Evolutionary conservation across 2,329 filamentous ascomycete genomes (phyloP), one percentile per base, ranked within the genome.

Genomic region (Daldinia eschscholtzii): DNA sequence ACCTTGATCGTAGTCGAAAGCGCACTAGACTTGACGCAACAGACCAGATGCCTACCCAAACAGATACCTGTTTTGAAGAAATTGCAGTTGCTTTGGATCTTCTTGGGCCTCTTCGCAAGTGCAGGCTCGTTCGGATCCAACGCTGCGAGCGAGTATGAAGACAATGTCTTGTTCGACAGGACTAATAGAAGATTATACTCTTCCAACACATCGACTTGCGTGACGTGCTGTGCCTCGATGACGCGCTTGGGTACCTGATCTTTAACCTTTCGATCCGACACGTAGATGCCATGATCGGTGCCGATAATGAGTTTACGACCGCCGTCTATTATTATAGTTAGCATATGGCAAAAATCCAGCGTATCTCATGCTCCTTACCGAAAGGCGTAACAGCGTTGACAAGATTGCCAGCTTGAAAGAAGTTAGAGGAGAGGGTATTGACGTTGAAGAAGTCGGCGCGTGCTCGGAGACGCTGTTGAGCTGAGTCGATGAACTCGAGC

Each of bases 51-150:
- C 70, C 96, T 89, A 37, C 96, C 94, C 67, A 98, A 87, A 78
- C 96, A 98, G 76, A 98, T 97, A 42, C 96, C 96, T 18, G 94
- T 92, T 82, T 97, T 97, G 89, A 99, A 99, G 84, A 98, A 99
- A 80, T 95, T 98, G 81, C 95, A 97, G 81, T 98, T 94, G 75
- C 93, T 97, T 80, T 94, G 92, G 71, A 99, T 98, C 85, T 98
- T 98, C 84, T 96, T 95, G 7, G 94, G 93, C 46, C 94, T 89
- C 80, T 96, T 97, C 15, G 89, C 89, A 63, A 94, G 84, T 37
- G 93, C 88, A 58, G 91, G 91, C 76, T 98, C 94, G 70, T 92
- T 92, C 2, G 92, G 88, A 75, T 97, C 95, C 64, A 99, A 85
- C 13, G 93, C 94, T 70, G 95, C 91, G 59, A 97, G 85, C 1